Percentiles rank a stretch among this genome's conserved stretches.
Evolutionary conservation across 306 rosid genomes (phyloP).

Genomic region (Herpetospermum pedunculosum): DNA sequence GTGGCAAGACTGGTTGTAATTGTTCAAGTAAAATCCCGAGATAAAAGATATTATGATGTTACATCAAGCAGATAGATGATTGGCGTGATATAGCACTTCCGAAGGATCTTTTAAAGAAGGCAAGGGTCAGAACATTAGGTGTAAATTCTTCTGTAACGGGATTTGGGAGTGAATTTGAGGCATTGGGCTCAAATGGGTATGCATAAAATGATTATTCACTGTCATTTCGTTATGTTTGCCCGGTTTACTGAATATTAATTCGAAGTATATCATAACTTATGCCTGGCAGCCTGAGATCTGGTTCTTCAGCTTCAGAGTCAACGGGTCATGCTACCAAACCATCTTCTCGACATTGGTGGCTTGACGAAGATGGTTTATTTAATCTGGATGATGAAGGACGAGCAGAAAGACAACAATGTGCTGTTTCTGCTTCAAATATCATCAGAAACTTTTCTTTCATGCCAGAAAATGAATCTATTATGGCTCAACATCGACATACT

Average conservation of each 20-base stretch:
- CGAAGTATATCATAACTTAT: conserved; percentile 22
- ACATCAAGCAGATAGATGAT: conserved; percentile 64
- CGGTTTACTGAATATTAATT: conserved; percentile 3
- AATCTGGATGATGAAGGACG: conserved; percentile 90
- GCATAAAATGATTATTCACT: conserved; percentile 3
- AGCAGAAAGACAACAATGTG: conserved; percentile 81
- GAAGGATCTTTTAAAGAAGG: conserved; percentile 42
- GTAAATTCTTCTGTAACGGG: conserved; percentile 64
- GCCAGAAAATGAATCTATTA: conserved; percentile 92
- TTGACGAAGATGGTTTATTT: conserved; percentile 81
- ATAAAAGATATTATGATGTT: background rate
- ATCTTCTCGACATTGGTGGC: conserved; percentile 66
- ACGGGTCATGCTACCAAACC: conserved; percentile 33
- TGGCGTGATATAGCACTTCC: conserved; percentile 95
- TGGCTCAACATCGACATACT: conserved; percentile 93
- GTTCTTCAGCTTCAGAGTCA: conserved; percentile 43
- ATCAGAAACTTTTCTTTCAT: conserved; percentile 92
- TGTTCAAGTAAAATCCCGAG: background rate
- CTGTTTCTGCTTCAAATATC: conserved; percentile 89
- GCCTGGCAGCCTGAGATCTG: conserved; percentile 41
- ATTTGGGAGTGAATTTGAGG: conserved; percentile 69
- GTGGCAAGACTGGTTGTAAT: background rate
- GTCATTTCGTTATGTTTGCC: background rate
- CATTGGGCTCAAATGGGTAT: conserved; percentile 69
- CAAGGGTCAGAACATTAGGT: conserved; percentile 65